These are phyloP conservation scores for Geotrichum carabidarum DNA, from an alignment of 1,139 yeast genomes.

Conservation along the genomic window DNA sequence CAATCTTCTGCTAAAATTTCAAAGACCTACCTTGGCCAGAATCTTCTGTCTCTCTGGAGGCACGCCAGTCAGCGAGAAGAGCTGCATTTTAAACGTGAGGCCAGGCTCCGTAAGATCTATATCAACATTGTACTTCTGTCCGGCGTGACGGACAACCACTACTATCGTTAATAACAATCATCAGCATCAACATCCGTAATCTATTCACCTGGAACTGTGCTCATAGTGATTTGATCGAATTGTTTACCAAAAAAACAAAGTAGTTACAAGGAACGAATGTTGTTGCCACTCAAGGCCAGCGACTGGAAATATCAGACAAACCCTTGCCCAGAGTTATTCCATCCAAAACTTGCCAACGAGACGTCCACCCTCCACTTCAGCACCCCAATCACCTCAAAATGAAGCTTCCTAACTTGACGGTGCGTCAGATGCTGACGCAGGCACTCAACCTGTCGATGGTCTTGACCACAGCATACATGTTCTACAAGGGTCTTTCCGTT, in stretches of 20 bases:
- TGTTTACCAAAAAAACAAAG: neutral
- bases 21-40: conserved; percentile 49
- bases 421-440: conserved; percentile 44
- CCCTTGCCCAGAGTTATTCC: neutral
- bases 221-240: conserved; percentile 9
- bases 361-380: neutral
- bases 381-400: conserved; percentile 1
- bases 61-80: conserved; percentile 69
- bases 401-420: conserved; percentile 21
- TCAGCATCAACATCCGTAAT: neutral
- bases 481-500: conserved; percentile 81
- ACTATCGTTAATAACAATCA: conserved; percentile 6
- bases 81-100: conserved; percentile 61
- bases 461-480: conserved; percentile 81
- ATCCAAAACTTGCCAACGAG: conserved; percentile 10
- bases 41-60: conserved; percentile 87
- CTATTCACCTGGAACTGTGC: conserved; percentile 19
- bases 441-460: conserved; percentile 69
- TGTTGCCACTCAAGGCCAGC: conserved; percentile 11
- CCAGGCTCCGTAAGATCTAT: conserved; percentile 52
- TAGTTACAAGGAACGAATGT: neutral
- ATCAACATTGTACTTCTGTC: conserved; percentile 69
- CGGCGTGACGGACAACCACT: conserved; percentile 74
- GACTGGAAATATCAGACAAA: neutral
- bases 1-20: neutral